These are phyloP conservation scores for Leccinum pachyderme DNA, from an alignment of 1,284 basidiomycete species.

Conservation along the genomic window DNA sequence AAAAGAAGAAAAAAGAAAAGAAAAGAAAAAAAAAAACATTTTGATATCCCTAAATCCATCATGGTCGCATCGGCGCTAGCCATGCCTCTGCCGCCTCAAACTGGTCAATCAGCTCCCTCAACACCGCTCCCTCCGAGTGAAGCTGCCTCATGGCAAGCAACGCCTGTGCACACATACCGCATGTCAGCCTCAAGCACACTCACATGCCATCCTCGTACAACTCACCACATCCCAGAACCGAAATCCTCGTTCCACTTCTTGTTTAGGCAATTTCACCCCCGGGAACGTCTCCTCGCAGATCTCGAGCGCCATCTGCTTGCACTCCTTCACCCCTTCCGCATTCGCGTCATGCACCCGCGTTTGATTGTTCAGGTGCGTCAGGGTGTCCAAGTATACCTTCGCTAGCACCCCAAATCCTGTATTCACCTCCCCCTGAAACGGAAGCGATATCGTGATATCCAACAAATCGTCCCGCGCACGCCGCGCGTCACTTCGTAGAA, in stretches of 20 bases:
- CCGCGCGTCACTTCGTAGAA: slow-evolving; percentile 85
- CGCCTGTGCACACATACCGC: slow-evolving; percentile 50
- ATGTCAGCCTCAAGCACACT: slow-evolving; percentile 23
- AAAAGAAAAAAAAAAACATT: background rate
- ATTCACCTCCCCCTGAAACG: slow-evolving; percentile 95
- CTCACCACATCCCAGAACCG: slow-evolving; percentile 97
- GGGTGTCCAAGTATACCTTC: slow-evolving; percentile 93
- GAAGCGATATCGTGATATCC: slow-evolving; percentile 87
- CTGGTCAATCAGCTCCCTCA: slow-evolving; percentile 84
- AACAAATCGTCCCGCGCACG: slow-evolving; percentile 87
- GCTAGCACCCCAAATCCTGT: slow-evolving; percentile 97
- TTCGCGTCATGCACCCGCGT: slow-evolving; percentile 72
- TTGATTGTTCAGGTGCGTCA: slow-evolving; percentile 82
- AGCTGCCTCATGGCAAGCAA: slow-evolving; percentile 87
- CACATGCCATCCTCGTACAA: slow-evolving; percentile 24
- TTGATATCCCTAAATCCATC: slow-evolving; percentile 19
- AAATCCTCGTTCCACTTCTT: slow-evolving; percentile 93
- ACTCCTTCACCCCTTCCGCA: slow-evolving; percentile 75
- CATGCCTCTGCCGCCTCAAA: slow-evolving; percentile 94
- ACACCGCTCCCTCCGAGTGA: slow-evolving; percentile 77
- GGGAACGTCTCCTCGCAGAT: slow-evolving; percentile 94
- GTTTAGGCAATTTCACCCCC: slow-evolving; percentile 83
- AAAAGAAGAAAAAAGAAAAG: background rate
- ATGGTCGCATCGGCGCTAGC: slow-evolving; percentile 89
- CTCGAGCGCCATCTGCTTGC: slow-evolving; percentile 84